Conservation (phyloP, 2,329 filamentous ascomycete species). For the Sporothrix inflata region DNA sequence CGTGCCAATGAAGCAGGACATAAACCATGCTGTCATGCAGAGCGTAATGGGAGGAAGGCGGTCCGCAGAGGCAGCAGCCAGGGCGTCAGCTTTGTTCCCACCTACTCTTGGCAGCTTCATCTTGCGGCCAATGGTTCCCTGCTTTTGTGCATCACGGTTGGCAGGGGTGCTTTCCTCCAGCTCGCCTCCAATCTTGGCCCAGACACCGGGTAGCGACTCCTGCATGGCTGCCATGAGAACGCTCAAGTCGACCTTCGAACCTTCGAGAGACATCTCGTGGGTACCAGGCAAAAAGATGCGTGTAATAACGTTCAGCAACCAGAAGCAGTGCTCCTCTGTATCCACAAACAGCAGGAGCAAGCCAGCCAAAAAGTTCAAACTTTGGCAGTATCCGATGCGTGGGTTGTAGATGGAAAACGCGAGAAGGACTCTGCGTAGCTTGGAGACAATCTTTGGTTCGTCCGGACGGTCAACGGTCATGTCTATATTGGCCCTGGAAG, state of each 20-base stretch:
- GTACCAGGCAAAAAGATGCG: slow-evolving; percentile 86
- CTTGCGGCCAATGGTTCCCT: slow-evolving; percentile 42
- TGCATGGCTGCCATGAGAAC: slow-evolving; percentile 87
- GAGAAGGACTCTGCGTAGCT: slow-evolving; percentile 81
- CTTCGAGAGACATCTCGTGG: slow-evolving; percentile 86
- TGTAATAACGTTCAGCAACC: slow-evolving; percentile 91
- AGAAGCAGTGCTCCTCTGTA: slow-evolving; percentile 88
- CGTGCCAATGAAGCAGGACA: slow-evolving; percentile 94
- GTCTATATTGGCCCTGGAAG: slow-evolving; percentile 28
- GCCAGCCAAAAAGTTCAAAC: slow-evolving; percentile 90
- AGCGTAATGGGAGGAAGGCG: slow-evolving; percentile 86
- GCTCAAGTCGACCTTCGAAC: slow-evolving; percentile 89
- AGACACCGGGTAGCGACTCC: slow-evolving; percentile 80
- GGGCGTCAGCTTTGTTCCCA: slow-evolving; percentile 47
- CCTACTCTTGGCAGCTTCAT: slow-evolving; percentile 46
- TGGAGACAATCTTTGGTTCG: slow-evolving; percentile 78
- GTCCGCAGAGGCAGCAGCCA: slow-evolving; percentile 33
- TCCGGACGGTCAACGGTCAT: slow-evolving; percentile 42
- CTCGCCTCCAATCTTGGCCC: slow-evolving; percentile 79
- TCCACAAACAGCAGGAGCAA: slow-evolving; percentile 85
- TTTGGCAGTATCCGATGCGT: slow-evolving; percentile 92
- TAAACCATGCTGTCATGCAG: slow-evolving; percentile 95
- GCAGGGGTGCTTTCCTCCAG: slow-evolving; percentile 41
- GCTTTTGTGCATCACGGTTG: slow-evolving; percentile 34
- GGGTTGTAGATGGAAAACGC: slow-evolving; percentile 92